These are phyloP conservation scores for Aspergillus costaricaensis DNA, from an alignment of 2,329 filamentous ascomycete species.

Conservation along the genomic window DNA sequence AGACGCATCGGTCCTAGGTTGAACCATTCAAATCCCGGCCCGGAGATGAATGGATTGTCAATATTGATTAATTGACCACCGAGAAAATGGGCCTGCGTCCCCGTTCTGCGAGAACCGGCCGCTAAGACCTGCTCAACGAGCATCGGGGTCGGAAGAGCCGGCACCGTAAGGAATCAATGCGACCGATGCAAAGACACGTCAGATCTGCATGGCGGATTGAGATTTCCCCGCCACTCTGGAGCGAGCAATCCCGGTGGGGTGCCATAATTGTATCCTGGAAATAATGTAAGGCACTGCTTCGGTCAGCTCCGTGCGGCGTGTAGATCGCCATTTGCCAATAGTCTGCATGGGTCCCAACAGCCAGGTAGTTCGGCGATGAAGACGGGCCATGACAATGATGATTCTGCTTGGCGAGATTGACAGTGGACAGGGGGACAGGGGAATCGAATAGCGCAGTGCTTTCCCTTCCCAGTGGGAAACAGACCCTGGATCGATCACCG, in stretches of 20 bases:
- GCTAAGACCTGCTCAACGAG: not conserved
- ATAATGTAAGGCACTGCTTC: not conserved
- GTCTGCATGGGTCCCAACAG: not conserved
- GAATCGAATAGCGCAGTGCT: not conserved
- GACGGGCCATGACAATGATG: not conserved
- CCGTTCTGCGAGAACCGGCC: too few relatives aligned
- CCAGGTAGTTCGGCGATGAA: not conserved
- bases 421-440: too few relatives aligned
- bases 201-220: not conserved
- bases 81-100: too few relatives aligned
- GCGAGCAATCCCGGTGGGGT: not conserved
- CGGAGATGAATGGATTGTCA: too few relatives aligned
- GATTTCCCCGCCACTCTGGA: not conserved
- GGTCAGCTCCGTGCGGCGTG: not conserved
- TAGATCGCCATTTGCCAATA: not conserved
- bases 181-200: constrained; percentile 1
- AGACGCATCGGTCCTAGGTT: too few relatives aligned
- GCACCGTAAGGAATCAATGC: not conserved
- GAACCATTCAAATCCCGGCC: too few relatives aligned
- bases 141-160: not conserved
- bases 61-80: too few relatives aligned
- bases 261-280: not conserved
- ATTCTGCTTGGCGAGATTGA: too few relatives aligned
- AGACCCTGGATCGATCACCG: not conserved
- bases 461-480: not conserved